phyloP scores from a whole-genome alignment of 2,329 filamentous ascomycete genomes.

The Xylariaceae sp. region DNA sequence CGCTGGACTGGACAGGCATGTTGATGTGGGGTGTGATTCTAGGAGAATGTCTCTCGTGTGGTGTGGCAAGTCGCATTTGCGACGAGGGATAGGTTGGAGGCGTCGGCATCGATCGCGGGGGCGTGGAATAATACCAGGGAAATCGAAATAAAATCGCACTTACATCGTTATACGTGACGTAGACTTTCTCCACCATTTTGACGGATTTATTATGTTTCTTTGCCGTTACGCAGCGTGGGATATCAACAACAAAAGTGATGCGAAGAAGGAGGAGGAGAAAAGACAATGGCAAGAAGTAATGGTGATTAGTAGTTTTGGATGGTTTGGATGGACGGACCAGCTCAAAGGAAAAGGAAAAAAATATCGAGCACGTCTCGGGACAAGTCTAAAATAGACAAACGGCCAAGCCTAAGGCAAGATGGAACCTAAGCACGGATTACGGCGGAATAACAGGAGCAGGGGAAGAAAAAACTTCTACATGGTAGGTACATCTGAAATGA shows the following conservation, averaged over 20 bases:
- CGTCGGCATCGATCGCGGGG: conserved; percentile 15
- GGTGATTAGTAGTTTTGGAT: too few species aligned
- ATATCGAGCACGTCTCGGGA: too few species aligned
- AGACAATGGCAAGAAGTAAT: not conserved
- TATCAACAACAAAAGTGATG: not conserved
- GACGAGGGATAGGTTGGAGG: not conserved
- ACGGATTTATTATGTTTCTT: conserved; percentile 8
- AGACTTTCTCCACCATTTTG: conserved; percentile 78
- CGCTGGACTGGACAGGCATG: not conserved
- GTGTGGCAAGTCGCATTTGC: conserved; percentile 10
- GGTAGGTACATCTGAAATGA: not conserved
- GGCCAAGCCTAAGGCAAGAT: not conserved
- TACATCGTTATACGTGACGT: conserved; percentile 90
- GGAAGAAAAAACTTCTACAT: not conserved
- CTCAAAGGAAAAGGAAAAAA: too few species aligned
- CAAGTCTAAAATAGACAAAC: too few species aligned
- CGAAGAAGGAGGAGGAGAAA: not conserved
- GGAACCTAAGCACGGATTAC: not conserved
- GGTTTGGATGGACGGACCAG: too few species aligned
- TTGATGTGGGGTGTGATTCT: not conserved
- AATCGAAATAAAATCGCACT: conserved; percentile 30
- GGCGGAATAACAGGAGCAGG: not conserved
- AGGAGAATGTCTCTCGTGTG: not conserved
- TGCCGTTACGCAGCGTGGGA: not conserved
- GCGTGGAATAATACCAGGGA: conserved; percentile 7